Evolutionary conservation across 768 basidiomycete species (phyloP).

Genomic region (Favolaschia claudopus): DNA sequence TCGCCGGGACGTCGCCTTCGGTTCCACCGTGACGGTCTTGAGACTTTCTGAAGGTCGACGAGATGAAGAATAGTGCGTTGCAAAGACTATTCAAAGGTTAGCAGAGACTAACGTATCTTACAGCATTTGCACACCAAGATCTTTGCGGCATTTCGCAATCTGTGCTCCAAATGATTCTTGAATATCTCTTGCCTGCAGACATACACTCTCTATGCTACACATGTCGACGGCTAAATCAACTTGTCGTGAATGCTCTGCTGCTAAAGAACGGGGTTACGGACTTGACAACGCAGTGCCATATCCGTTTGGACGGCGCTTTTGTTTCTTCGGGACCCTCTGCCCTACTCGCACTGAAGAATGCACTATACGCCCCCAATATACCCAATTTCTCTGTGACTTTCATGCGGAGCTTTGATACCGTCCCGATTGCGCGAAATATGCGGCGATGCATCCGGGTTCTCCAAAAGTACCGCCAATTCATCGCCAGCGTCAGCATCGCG

Average conservation of each 20-base stretch:
- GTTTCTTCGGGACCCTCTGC: not conserved
- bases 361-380: not conserved
- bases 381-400: not conserved
- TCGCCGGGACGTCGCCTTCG: no score
- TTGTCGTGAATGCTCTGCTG: not conserved
- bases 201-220: not conserved
- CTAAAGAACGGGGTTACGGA: not conserved
- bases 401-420: not conserved
- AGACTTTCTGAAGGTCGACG: no score
- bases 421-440: not conserved
- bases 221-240: constrained; percentile 1
- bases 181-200: not conserved
- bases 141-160: not conserved
- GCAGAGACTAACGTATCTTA: no score
- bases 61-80: no score
- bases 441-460: not conserved
- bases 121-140: no score
- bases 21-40: no score
- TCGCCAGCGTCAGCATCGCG: not conserved
- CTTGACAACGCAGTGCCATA: not conserved
- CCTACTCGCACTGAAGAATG: not conserved
- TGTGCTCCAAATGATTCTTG: no score
- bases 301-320: not conserved
- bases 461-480: not conserved
- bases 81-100: no score